Conservation (phyloP, 768 basidiomycete species). For the Mycena pura region DNA sequence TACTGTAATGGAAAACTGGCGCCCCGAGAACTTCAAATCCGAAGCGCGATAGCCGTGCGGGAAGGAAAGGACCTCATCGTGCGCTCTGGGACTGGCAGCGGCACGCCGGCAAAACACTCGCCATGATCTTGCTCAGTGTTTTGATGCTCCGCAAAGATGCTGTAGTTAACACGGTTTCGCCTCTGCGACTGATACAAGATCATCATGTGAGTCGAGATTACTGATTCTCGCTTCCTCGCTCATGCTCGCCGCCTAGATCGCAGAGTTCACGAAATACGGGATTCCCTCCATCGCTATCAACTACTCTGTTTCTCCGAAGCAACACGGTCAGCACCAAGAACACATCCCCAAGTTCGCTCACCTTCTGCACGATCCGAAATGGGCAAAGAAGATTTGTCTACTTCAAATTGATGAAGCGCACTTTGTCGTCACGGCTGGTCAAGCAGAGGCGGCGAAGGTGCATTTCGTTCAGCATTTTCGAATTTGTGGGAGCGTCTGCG, state of each 20-base stretch:
- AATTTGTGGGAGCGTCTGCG: not conserved
- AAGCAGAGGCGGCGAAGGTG: not conserved
- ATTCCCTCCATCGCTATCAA: slow-evolving; percentile 33
- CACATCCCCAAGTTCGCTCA: slow-evolving; percentile 17
- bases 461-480: not conserved
- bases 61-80: slow-evolving; percentile 27
- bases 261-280: slow-evolving; percentile 24
- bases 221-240: too few relatives aligned
- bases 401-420: slow-evolving; percentile 29
- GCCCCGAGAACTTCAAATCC: slow-evolving; percentile 28
- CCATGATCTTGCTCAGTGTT: slow-evolving; percentile 29
- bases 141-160: slow-evolving; percentile 16
- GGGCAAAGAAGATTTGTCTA: slow-evolving; percentile 6
- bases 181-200: slow-evolving; percentile 29
- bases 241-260: slow-evolving; percentile 17
- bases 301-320: slow-evolving; percentile 24
- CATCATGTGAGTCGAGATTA: not conserved
- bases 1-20: not conserved
- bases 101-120: slow-evolving; percentile 35
- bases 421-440: slow-evolving; percentile 25
- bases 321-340: slow-evolving; percentile 22
- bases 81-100: slow-evolving; percentile 33
- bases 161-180: slow-evolving; percentile 28
- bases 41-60: slow-evolving; percentile 15
- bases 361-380: not conserved